Base-by-base conservation (phyloP, 2,329 filamentous ascomycete species). In the Fusarium hostae region DNA sequence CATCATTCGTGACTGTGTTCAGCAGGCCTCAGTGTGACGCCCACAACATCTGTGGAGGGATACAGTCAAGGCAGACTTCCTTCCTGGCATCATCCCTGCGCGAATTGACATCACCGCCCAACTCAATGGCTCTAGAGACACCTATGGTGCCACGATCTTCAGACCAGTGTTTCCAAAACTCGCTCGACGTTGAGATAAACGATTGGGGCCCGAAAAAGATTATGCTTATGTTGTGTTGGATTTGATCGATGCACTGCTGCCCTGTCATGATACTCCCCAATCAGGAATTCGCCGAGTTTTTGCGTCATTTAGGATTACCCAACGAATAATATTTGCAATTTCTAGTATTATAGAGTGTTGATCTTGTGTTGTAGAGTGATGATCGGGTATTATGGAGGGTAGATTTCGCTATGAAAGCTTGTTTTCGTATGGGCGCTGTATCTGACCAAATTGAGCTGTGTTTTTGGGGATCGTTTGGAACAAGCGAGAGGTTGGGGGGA, bases 201-300 rank as follows among this genome's bases (percentile, higher is more conserved):
- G 6, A 6, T 47, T 68, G 39, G 64, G 48, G 64, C 50, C 64
- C 28, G 34, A 44, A 76, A 74, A 40, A 75, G 72, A 16, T 13
- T 10, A 16, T 51, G 52, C n/a, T 43, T 37, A 77, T 72, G 67
- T 84, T 74, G 55, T 82, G 77, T 1, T 91, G 88, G 1, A 92
- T 93, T 5, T 4, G 91, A 90, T 6, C 94, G 82, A 78, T 95
- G 92, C 79, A 84, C 6, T 77, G 78, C 56, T 82, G 54, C 80
- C 81, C 12, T 78, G 70, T 76, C 50, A 74, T 82, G 66, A 83
- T 79, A 48, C 13, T 74, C 15, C 73, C 75, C 30, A 89, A 80
- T 30, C 83, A 78, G 2, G 72, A 80, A 54, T 51, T 68, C 22
- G 40, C 59, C 85, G 80, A 9, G 90, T 79, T 20, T 28, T 44